phyloP scores from a whole-genome alignment of 2,329 filamentous ascomycete species.

The Elsinoe ampelina region DNA sequence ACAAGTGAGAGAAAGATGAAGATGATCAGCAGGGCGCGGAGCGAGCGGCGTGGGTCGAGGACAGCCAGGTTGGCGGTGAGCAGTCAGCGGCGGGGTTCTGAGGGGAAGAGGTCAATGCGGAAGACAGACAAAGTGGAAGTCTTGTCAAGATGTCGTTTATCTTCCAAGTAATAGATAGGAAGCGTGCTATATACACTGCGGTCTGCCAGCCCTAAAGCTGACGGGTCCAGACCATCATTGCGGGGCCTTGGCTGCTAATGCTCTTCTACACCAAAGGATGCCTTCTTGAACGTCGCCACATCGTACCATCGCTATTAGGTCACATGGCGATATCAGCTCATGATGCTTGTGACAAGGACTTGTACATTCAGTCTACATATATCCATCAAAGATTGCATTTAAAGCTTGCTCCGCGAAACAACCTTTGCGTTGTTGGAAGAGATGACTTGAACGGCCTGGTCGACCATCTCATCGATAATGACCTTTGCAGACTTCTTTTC shows the following conservation, averaged over 20 bases:
- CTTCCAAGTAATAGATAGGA: too few species aligned
- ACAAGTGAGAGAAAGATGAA: constrained; percentile 21
- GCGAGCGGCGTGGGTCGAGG: constrained; percentile 1
- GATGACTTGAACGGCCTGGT: constrained; percentile 50
- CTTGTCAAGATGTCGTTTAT: too few species aligned
- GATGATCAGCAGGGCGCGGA: constrained; percentile 23
- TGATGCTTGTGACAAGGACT: neutral
- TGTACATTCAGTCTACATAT: constrained; percentile 2
- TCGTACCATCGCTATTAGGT: too few species aligned
- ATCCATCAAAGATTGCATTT: neutral
- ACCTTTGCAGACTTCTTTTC: constrained; percentile 85
- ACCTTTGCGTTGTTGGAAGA: constrained; percentile 22
- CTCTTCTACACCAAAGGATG: too few species aligned
- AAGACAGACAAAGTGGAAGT: neutral
- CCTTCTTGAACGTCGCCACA: too few species aligned
- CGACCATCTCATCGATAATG: constrained; percentile 89
- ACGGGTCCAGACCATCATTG: too few species aligned
- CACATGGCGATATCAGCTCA: too few species aligned
- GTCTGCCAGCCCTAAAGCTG: too few species aligned
- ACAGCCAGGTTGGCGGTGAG: constrained; percentile 12
- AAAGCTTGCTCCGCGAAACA: constrained; percentile 29
- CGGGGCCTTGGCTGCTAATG: too few species aligned
- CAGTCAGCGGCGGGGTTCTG: neutral
- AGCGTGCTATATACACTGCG: too few species aligned
- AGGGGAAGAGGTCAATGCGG: neutral